Percentiles rank a stretch among this genome's conserved stretches.
These are phyloP conservation scores for Candida buenavistaensis DNA, from an alignment of 1,139 yeast species.

Conservation along the genomic window DNA sequence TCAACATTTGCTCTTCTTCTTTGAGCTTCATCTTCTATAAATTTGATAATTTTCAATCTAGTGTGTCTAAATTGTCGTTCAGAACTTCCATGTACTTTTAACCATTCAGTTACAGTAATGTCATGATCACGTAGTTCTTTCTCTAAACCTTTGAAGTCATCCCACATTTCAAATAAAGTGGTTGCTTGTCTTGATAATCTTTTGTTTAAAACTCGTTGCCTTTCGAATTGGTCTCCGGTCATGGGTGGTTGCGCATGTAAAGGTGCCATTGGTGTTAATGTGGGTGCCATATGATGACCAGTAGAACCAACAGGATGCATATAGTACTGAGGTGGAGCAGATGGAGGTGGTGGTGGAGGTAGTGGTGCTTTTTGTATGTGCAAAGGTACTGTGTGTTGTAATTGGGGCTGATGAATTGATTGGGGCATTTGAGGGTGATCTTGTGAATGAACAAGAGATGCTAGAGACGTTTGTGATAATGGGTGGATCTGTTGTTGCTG, in stretches of 20 bases:
- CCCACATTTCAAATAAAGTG: slow-evolving; percentile 40
- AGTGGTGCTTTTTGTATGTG: neutral
- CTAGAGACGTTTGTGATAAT: neutral
- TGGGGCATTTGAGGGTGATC: neutral
- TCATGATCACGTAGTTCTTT: slow-evolving; percentile 27
- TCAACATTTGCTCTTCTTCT: slow-evolving; percentile 24
- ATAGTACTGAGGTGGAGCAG: neutral
- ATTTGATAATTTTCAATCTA: slow-evolving; percentile 32
- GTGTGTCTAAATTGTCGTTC: slow-evolving; percentile 39
- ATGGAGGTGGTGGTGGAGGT: slow-evolving; percentile 1
- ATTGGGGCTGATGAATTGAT: slow-evolving; percentile 1
- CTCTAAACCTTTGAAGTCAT: slow-evolving; percentile 35
- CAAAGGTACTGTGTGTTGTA: neutral
- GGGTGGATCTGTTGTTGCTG: slow-evolving; percentile 5
- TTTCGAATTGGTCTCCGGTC: slow-evolving; percentile 15
- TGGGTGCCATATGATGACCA: neutral
- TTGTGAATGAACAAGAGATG: neutral
- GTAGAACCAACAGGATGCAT: neutral
- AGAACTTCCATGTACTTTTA: slow-evolving; percentile 35
- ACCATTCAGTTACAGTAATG: slow-evolving; percentile 36
- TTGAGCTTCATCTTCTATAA: slow-evolving; percentile 34
- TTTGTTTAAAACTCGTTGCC: slow-evolving; percentile 25
- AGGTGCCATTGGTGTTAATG: slow-evolving; percentile 1
- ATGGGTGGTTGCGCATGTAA: slow-evolving; percentile 4
- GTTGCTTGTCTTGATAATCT: slow-evolving; percentile 35